Conservation (phyloP, 371 early-diverging fungal species). For the Zychaea mexicana region DNA sequence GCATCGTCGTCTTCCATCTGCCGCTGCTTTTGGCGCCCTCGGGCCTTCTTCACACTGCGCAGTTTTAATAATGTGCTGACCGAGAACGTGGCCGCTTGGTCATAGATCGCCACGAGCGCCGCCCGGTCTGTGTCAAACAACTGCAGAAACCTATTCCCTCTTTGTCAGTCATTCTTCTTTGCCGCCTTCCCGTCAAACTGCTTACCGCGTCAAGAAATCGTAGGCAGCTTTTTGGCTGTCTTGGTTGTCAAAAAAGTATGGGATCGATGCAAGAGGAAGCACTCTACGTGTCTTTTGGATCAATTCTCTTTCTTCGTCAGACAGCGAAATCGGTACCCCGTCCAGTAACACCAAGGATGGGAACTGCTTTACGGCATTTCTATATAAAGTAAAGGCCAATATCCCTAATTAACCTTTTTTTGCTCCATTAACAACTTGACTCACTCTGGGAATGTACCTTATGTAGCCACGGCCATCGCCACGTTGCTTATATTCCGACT, state of each 20-base stretch:
- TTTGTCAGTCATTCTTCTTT: no score
- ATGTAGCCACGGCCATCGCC: constrained; percentile 49
- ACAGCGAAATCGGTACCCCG: constrained; percentile 26
- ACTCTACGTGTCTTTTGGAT: constrained; percentile 33
- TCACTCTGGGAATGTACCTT: no score
- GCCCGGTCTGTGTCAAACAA: constrained; percentile 33
- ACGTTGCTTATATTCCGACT: constrained; percentile 44
- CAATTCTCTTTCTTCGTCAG: constrained; percentile 25
- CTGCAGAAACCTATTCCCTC: constrained; percentile 20
- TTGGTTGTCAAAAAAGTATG: constrained; percentile 38
- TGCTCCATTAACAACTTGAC: no score
- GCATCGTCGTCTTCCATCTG: constrained; percentile 35
- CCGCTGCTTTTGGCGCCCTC: constrained; percentile 37
- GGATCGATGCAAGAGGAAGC: constrained; percentile 30
- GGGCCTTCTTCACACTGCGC: constrained; percentile 20
- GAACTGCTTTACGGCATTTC: constrained; percentile 49
- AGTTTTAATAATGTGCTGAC: constrained; percentile 28
- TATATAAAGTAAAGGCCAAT: not conserved
- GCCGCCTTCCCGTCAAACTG: not conserved
- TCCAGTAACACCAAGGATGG: constrained; percentile 59
- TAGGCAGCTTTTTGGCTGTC: constrained; percentile 24
- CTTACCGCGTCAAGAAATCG: constrained; percentile 32
- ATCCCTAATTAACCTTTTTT: not conserved
- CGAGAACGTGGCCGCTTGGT: constrained; percentile 33
- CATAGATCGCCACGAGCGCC: constrained; percentile 25